These are phyloP conservation scores for Eucalyptus shirleyi DNA, from an alignment of 345 rosid species.

Conservation along the genomic window DNA sequence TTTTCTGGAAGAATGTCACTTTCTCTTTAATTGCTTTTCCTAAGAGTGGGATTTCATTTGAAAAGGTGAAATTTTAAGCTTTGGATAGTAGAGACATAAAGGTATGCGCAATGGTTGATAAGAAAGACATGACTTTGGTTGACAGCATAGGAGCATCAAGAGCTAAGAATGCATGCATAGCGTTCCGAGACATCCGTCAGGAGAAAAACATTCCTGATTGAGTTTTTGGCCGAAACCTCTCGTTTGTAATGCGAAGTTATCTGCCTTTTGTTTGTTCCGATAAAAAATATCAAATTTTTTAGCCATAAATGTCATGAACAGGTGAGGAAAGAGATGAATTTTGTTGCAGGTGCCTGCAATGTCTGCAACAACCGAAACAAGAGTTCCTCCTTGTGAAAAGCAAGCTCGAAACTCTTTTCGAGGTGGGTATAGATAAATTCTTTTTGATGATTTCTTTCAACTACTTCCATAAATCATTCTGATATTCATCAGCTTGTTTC, in stretches of 20 bases:
- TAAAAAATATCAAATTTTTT: neutral
- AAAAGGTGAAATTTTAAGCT: neutral
- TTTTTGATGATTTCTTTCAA: neutral
- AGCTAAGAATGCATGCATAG: conserved; percentile 60
- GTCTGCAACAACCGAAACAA: conserved; percentile 74
- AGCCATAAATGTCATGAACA: neutral
- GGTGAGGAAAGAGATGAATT: neutral
- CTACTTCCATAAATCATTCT: neutral
- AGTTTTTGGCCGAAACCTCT: neutral
- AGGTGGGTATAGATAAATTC: conserved; percentile 15
- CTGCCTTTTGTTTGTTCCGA: neutral
- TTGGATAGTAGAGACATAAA: neutral
- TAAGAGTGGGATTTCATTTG: neutral
- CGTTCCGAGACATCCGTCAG: conserved; percentile 64
- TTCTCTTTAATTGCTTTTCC: neutral
- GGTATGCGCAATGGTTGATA: neutral
- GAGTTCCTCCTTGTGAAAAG: conserved; percentile 56
- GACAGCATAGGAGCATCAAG: conserved; percentile 89
- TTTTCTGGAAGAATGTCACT: neutral
- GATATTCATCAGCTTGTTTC: neutral
- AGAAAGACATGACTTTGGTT: neutral
- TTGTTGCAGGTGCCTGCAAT: conserved; percentile 53
- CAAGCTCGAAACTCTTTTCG: conserved; percentile 65
- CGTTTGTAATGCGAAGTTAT: neutral
- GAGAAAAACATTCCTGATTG: conserved; percentile 61